Evolutionary conservation across 129 eudicot species (phyloP).

Genomic region (Flaveria trinervia): DNA sequence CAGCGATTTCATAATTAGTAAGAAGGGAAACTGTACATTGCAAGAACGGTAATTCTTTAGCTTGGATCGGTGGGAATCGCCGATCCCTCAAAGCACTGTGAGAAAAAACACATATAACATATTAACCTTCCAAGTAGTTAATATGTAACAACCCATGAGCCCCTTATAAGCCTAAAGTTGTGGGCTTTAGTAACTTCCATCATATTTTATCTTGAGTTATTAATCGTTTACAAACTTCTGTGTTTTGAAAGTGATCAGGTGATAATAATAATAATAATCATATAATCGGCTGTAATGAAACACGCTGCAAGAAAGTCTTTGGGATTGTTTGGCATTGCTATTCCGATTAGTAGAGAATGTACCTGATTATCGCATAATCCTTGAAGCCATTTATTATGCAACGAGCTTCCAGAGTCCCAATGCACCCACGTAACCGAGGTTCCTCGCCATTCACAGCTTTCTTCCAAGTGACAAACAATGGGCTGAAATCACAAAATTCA

Average conservation of each 20-base stretch:
- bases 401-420: constrained; percentile 88
- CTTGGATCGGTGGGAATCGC: constrained; percentile 84
- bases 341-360: constrained; percentile 31
- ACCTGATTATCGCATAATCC: constrained; percentile 92
- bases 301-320: neutral
- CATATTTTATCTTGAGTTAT: constrained; percentile 14
- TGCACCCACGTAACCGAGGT: constrained; percentile 93
- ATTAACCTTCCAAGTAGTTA: constrained; percentile 13
- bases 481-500: constrained; percentile 59
- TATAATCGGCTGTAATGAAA: neutral
- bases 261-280: neutral
- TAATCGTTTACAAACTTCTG: neutral
- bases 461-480: constrained; percentile 95
- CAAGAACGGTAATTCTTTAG: constrained; percentile 79
- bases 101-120: constrained; percentile 15
- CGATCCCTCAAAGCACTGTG: constrained; percentile 88
- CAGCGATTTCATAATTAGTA: constrained; percentile 73
- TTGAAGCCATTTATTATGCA: constrained; percentile 63
- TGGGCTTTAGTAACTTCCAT: neutral
- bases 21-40: constrained; percentile 90
- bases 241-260: neutral
- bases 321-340: neutral
- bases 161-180: neutral
- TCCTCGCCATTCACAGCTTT: constrained; percentile 78
- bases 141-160: neutral